phyloP scores from a whole-genome alignment of 306 rosid genomes.

The Pyrus betulifolia region DNA sequence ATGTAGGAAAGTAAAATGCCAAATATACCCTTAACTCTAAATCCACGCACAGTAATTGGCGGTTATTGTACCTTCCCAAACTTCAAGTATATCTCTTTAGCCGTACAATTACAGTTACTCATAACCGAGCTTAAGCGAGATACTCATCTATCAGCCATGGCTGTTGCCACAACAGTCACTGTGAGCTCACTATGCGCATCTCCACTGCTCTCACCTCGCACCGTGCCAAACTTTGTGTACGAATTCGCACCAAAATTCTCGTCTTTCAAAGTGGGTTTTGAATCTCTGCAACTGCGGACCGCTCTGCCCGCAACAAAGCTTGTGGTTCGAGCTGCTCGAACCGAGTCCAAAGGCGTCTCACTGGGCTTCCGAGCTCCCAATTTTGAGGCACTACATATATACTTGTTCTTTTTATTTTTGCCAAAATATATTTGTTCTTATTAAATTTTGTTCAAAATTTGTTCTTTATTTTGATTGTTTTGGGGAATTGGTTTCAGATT shows the following conservation, averaged over 20 bases:
- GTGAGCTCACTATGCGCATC: slow-evolving; percentile 17
- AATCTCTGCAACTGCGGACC: slow-evolving; percentile 23
- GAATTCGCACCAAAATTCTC: slow-evolving; percentile 15
- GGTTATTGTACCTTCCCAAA: too few relatives aligned
- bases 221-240: slow-evolving; percentile 11
- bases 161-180: slow-evolving; percentile 6
- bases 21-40: too few relatives aligned
- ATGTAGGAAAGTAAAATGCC: too few relatives aligned
- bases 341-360: slow-evolving; percentile 49
- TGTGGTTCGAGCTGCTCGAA: slow-evolving; percentile 53
- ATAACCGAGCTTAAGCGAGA: neutral
- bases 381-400: slow-evolving; percentile 47
- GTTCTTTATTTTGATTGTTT: neutral
- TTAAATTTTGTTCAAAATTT: neutral
- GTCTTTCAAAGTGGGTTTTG: slow-evolving; percentile 34
- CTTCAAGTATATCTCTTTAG: neutral
- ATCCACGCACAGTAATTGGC: too few relatives aligned
- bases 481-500: slow-evolving; percentile 35
- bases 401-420: neutral
- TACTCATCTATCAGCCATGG: slow-evolving; percentile 10
- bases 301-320: slow-evolving; percentile 24
- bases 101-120: neutral
- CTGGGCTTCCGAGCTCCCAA: slow-evolving; percentile 79
- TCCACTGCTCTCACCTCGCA: slow-evolving; percentile 18
- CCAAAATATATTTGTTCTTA: neutral